phyloP scores from a whole-genome alignment of 441 rosid species.

The Bruguiera hainesii region DNA sequence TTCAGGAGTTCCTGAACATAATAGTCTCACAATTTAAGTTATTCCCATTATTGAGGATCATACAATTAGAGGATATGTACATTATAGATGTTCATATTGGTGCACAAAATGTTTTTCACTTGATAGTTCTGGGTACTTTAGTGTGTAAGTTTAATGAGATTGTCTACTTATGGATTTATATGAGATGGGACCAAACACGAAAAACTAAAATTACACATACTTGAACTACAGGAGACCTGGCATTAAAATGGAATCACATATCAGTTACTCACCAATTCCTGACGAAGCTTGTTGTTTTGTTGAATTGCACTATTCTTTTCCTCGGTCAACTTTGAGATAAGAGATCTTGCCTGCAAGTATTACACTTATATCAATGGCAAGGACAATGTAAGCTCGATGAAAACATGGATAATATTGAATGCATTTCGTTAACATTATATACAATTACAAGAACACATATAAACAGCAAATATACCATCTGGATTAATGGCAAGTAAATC shows the following conservation, averaged over 20 bases:
- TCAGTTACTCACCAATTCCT: conserved; percentile 61
- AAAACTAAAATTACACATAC: background rate
- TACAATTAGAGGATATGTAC: background rate
- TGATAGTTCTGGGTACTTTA: no score
- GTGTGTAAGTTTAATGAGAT: no score
- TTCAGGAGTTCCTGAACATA: conserved; percentile 48
- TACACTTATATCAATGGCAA: background rate
- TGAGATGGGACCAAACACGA: background rate
- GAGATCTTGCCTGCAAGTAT: conserved; percentile 52
- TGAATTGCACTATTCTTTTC: conserved; percentile 66
- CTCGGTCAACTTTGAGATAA: conserved; percentile 64
- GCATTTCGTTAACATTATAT: no score
- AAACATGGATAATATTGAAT: background rate
- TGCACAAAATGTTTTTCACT: no score
- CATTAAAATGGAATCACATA: background rate
- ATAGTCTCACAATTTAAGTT: conserved; percentile 14
- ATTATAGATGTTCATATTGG: background rate
- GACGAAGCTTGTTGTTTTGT: conserved; percentile 60
- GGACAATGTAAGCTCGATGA: conserved; percentile 9
- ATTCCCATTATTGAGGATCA: conserved; percentile 2
- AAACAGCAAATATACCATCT: no score
- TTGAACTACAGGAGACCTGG: background rate
- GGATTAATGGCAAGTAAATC: conserved; percentile 6
- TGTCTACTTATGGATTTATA: no score
- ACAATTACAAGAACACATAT: no score